These are phyloP conservation scores for Quercus ilex DNA, from an alignment of 306 rosid genomes.

Conservation along the genomic window DNA sequence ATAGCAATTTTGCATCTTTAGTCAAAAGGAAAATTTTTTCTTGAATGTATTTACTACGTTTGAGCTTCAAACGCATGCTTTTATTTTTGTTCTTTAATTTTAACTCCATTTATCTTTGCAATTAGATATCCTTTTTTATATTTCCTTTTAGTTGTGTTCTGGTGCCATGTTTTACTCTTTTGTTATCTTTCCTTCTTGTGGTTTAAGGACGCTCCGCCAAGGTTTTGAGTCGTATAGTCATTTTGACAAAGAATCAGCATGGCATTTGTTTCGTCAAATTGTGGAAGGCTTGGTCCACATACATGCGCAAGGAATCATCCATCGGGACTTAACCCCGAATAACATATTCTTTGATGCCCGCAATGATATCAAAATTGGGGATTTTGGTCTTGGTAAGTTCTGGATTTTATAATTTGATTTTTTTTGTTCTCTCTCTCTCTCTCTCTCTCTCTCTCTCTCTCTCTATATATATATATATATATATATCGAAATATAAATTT, in stretches of 20 bases:
- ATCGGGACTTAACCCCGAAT: constrained; percentile 90
- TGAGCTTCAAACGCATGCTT: neutral
- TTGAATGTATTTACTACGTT: neutral
- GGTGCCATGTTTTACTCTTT: constrained; percentile 8
- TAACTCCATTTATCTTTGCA: neutral
- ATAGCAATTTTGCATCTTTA: neutral
- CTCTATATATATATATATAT: too few relatives aligned
- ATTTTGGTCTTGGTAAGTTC: constrained; percentile 94
- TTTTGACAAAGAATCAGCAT: constrained; percentile 75
- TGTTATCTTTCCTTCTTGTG: constrained; percentile 1
- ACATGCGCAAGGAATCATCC: constrained; percentile 97
- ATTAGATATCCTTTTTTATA: neutral
- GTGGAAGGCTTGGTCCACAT: constrained; percentile 98
- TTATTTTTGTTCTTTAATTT: neutral
- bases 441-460: too few relatives aligned
- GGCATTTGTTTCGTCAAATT: constrained; percentile 94
- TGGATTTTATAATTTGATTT: constrained; percentile 14
- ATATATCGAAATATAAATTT: neutral
- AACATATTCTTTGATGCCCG: constrained; percentile 98
- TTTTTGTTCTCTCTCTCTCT: constrained; percentile 1
- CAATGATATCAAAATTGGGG: constrained; percentile 92
- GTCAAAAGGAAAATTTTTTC: neutral
- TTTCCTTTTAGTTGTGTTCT: constrained; percentile 1
- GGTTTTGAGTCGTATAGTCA: constrained; percentile 67
- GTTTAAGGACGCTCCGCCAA: constrained; percentile 81